Evolutionary conservation across 352 stramenopile genomes (phyloP).

Genomic region (Poterioochromonas sp.): DNA sequence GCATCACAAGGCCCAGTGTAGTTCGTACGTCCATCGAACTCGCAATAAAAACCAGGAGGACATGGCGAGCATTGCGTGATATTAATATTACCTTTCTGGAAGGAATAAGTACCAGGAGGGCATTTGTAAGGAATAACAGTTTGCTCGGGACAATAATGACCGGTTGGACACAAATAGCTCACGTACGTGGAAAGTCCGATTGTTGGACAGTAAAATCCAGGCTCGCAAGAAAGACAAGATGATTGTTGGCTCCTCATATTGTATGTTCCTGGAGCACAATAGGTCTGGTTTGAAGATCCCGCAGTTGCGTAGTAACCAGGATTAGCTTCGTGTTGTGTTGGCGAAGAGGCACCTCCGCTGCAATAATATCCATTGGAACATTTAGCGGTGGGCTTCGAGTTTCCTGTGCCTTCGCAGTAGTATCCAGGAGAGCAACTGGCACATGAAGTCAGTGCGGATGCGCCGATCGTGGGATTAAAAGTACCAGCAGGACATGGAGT

Average conservation of each 20-base stretch:
- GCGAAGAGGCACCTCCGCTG: slow-evolving; percentile 60
- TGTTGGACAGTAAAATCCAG: slow-evolving; percentile 51
- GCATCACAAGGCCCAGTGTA: slow-evolving; percentile 63
- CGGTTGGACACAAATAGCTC: background rate
- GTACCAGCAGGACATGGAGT: slow-evolving; percentile 36
- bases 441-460: slow-evolving; percentile 54
- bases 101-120: background rate
- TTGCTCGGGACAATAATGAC: slow-evolving; percentile 5
- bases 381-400: slow-evolving; percentile 52
- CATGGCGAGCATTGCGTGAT: slow-evolving; percentile 60
- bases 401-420: slow-evolving; percentile 62
- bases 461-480: background rate
- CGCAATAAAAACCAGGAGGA: slow-evolving; percentile 61
- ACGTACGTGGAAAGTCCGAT: slow-evolving; percentile 36
- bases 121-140: background rate
- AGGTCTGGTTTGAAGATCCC: background rate
- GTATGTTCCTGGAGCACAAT: slow-evolving; percentile 36
- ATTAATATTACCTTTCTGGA: background rate
- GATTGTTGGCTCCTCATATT: background rate
- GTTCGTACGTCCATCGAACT: slow-evolving; percentile 56
- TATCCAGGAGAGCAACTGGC: slow-evolving; percentile 63
- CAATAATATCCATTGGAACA: slow-evolving; percentile 83
- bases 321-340: slow-evolving; percentile 45
- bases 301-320: background rate
- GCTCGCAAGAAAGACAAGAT: slow-evolving; percentile 50